Conservation (phyloP, 306 rosid genomes). For the Fragaria nilgerrensis region DNA sequence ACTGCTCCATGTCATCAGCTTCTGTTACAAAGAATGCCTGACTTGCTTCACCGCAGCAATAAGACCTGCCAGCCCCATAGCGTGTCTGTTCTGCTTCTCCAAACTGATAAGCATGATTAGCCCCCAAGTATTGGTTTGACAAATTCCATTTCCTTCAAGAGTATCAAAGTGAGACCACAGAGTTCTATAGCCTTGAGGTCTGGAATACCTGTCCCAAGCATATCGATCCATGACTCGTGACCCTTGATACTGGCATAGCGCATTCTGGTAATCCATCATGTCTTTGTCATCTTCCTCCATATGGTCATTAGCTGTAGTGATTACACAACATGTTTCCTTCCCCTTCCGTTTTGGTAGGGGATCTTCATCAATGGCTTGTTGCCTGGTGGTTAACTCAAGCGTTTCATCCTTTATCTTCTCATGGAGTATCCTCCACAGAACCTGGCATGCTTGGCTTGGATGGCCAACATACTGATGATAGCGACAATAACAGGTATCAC, state of each 20-base stretch:
- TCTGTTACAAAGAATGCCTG: too few species aligned
- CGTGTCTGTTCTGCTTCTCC: too few species aligned
- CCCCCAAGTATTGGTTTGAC: background rate
- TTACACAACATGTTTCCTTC: background rate
- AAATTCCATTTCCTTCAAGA: too few species aligned
- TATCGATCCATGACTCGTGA: background rate
- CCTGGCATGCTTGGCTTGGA: background rate
- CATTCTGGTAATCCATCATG: too few species aligned
- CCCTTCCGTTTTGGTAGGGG: background rate
- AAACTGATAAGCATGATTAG: too few species aligned
- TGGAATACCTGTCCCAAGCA: background rate
- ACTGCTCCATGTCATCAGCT: too few species aligned
- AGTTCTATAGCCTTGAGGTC: rapidly evolving
- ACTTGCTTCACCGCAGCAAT: too few species aligned
- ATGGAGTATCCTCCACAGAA: background rate
- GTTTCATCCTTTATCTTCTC: background rate
- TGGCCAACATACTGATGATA: background rate
- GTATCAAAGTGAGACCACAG: background rate
- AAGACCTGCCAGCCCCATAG: too few species aligned
- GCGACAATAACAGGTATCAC: background rate
- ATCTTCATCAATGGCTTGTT: background rate
- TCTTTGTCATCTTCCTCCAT: background rate
- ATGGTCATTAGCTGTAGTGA: background rate
- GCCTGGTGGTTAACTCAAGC: background rate
- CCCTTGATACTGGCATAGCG: too few species aligned